Base-by-base conservation (phyloP, 2,329 filamentous ascomycete species). In the Exophiala phaeomuriformis region DNA sequence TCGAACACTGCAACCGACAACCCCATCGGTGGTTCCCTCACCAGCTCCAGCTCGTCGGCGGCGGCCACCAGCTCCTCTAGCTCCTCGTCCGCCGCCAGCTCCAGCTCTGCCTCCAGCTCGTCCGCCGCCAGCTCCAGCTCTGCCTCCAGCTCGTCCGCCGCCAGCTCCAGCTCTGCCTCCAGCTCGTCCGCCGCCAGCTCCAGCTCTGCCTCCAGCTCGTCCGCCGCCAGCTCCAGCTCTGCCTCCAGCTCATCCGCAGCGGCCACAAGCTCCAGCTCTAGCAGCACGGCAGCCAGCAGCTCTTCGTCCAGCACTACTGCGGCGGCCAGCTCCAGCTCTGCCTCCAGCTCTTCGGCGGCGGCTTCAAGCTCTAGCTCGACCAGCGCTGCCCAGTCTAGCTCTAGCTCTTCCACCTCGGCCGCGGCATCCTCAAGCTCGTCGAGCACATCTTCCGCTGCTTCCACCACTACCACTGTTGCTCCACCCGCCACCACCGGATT, bases 321-420 rank as follows among this genome's bases (percentile, higher is more conserved):
- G 12, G 43, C 40, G 31, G 12, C 30, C 3, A 44, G 31, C n/a
- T 28, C n/a, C 37, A 47, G 31, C n/a, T 28, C n/a, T 30, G 43
- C 40, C 42, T 46, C 50, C 35, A 44, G 51, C 47, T 35, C 37
- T 32, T 29, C 27, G 10, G 33, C 51, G 12, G 29, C 48, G 29
- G 19, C 48, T 33, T 42, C 48, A 12, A 32, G 35, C 32, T 28
- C 27, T 32, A 47, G 37, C 50, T 35, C 42, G 19, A 49, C 9
- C 41, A 43, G 35, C 39, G 12, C 42, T 27, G 43, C 33, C 28
- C 19, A 19, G 19, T 19, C 19, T 19, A 33, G 19, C 28, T 30
- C 36, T 44, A 41, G 40, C 36, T 31, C 28, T 5, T 12, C 47
- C 35, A 19, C n/a, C 9, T 51, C 47, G 3, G 33, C 30, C n/a